Conservation (phyloP, 2,329 filamentous ascomycete species). For the Monascus ruber region DNA sequence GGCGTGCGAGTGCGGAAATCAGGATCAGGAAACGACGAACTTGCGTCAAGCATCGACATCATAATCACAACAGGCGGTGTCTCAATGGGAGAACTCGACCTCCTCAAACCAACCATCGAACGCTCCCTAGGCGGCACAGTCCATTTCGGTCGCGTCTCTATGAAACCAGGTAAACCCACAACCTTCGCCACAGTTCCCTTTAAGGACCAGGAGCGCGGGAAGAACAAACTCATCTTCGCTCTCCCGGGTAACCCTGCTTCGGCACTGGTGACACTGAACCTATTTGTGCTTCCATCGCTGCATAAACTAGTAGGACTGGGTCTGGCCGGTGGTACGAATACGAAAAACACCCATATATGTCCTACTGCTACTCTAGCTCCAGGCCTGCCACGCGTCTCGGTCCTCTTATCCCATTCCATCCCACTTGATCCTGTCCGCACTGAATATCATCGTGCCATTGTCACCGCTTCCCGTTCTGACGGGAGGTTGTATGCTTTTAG, state of each 20-base stretch:
- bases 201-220: conserved; percentile 45
- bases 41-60: conserved; percentile 49
- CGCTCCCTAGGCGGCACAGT: conserved; percentile 80
- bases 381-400: conserved; percentile 62
- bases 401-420: conserved; percentile 61
- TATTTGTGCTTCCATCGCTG: conserved; percentile 83
- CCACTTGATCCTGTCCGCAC: conserved; percentile 61
- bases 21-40: conserved; percentile 11
- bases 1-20: conserved; percentile 24
- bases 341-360: neutral
- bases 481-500: conserved; percentile 63
- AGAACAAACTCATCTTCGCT: conserved; percentile 65
- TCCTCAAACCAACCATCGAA: conserved; percentile 93
- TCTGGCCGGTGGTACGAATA: conserved; percentile 2
- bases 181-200: conserved; percentile 83
- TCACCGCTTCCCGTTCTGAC: conserved; percentile 50
- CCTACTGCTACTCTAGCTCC: conserved; percentile 10
- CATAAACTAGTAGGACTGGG: conserved; percentile 62
- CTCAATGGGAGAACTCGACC: conserved; percentile 94
- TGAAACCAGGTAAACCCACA: conserved; percentile 97
- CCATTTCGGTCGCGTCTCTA: conserved; percentile 88
- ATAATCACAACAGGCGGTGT: conserved; percentile 90
- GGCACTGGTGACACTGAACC: conserved; percentile 81
- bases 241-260: conserved; percentile 90
- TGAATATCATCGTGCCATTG: conserved; percentile 82